Percentiles rank a stretch among this genome's conserved stretches.
Conservation (phyloP, 2,329 filamentous ascomycete genomes). For the Scytalidium sp. region DNA sequence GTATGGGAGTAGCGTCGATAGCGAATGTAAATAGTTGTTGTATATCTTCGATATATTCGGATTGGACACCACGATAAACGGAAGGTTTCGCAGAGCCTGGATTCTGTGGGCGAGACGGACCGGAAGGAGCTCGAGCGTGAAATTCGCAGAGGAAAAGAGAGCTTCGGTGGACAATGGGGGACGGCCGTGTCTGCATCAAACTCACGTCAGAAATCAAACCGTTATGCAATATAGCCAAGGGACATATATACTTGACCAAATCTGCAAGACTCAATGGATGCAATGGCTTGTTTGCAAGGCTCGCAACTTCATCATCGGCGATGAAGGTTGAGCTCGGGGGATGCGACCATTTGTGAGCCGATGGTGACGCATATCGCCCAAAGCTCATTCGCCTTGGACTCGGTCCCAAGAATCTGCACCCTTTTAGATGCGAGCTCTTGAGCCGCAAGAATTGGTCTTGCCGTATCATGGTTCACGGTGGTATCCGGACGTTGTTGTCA, state of each 20-base stretch:
- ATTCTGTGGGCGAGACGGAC: constrained; percentile 92
- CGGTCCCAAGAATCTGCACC: background rate
- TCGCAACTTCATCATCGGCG: constrained; percentile 73
- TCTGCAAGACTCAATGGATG: constrained; percentile 84
- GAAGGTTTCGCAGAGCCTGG: constrained; percentile 86
- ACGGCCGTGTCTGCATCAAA: constrained; percentile 57
- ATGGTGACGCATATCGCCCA: constrained; percentile 24
- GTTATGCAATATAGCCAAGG: background rate
- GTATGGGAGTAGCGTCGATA: constrained; percentile 88
- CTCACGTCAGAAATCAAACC: background rate
- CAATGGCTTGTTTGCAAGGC: constrained; percentile 73
- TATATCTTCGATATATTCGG: constrained; percentile 93
- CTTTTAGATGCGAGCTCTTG: background rate
- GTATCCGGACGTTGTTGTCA: too few relatives aligned
- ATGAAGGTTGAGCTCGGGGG: constrained; percentile 47
- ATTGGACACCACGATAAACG: constrained; percentile 98
- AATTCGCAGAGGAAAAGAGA: constrained; percentile 88
- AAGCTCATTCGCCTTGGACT: constrained; percentile 1
- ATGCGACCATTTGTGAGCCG: constrained; percentile 34
- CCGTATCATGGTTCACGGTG: background rate
- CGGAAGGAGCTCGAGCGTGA: constrained; percentile 88
- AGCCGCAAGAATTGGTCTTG: background rate
- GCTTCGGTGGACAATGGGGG: constrained; percentile 79
- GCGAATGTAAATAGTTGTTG: constrained; percentile 90
- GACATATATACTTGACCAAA: constrained; percentile 71